phyloP scores from a whole-genome alignment of 202 grass and related monocot genomes.

The Carex sylvatica region DNA sequence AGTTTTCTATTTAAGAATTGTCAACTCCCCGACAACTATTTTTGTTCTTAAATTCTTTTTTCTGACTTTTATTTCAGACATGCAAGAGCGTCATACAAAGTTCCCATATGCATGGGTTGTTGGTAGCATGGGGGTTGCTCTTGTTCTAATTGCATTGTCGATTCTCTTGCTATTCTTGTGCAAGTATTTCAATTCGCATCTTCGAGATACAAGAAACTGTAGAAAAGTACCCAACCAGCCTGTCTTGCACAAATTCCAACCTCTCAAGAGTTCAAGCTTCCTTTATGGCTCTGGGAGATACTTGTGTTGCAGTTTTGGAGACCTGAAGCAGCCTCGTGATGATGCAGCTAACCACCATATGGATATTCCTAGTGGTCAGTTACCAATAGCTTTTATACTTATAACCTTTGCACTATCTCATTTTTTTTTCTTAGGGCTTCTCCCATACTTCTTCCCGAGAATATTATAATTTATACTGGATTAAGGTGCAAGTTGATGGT shows the following conservation, averaged over 20 bases:
- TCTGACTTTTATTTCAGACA: constrained; percentile 49
- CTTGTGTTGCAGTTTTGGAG: constrained; percentile 78
- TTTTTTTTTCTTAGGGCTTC: neutral
- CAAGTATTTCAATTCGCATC: constrained; percentile 51
- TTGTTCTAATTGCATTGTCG: constrained; percentile 72
- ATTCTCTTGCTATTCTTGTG: constrained; percentile 58
- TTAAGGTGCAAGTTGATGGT: neutral
- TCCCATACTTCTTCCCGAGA: neutral
- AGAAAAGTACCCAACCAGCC: constrained; percentile 57
- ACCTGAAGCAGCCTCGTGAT: constrained; percentile 47
- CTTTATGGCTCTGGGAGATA: constrained; percentile 88
- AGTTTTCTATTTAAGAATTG: neutral
- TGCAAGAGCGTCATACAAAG: constrained; percentile 46
- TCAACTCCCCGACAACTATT: neutral
- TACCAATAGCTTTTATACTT: neutral
- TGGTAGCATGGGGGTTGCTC: constrained; percentile 80
- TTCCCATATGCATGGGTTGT: constrained; percentile 97
- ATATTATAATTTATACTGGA: constrained; percentile 2
- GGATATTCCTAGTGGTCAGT: constrained; percentile 76
- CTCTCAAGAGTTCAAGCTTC: constrained; percentile 85
- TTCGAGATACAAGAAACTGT: constrained; percentile 41
- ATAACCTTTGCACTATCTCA: neutral
- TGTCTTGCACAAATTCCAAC: constrained; percentile 66
- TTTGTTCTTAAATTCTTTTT: constrained; percentile 23
- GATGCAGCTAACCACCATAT: constrained; percentile 55